These are phyloP conservation scores for Mimosa pudica DNA, from an alignment of 306 rosid genomes.

Conservation along the genomic window DNA sequence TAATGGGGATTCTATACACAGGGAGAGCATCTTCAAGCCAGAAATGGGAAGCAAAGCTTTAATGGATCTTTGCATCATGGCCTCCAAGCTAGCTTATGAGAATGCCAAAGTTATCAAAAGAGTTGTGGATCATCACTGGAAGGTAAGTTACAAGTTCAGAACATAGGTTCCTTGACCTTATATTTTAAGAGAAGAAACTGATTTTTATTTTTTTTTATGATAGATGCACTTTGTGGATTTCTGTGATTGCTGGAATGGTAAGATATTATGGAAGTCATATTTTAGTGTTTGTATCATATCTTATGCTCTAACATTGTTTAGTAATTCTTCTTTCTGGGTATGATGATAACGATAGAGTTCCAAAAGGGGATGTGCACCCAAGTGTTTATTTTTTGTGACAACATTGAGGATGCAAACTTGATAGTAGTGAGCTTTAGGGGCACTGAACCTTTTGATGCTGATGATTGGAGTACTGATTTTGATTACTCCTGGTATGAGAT, in stretches of 20 bases:
- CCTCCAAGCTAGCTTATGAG: conserved; percentile 68
- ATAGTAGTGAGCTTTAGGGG: conserved; percentile 78
- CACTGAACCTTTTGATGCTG: conserved; percentile 72
- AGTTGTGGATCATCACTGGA: conserved; percentile 55
- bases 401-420: conserved; percentile 65
- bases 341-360: conserved; percentile 46
- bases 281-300: background rate
- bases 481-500: conserved; percentile 83
- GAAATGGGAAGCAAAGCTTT: conserved; percentile 48
- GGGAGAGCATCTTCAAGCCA: conserved; percentile 22
- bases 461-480: conserved; percentile 80
- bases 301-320: background rate
- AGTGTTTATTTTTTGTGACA: conserved; percentile 68
- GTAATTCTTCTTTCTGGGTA: background rate
- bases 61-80: conserved; percentile 68
- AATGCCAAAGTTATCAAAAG: conserved; percentile 49
- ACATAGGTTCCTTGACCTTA: background rate
- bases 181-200: background rate
- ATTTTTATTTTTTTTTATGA: conserved; percentile 17
- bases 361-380: conserved; percentile 54
- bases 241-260: conserved; percentile 77
- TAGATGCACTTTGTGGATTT: conserved; percentile 84
- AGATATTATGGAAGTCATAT: conserved; percentile 22
- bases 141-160: conserved; percentile 45
- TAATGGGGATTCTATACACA: conserved; percentile 27